Evolutionary conservation across 2,329 filamentous ascomycete species (phyloP).

Genomic region (Lasiodiplodia gonubiensis): DNA sequence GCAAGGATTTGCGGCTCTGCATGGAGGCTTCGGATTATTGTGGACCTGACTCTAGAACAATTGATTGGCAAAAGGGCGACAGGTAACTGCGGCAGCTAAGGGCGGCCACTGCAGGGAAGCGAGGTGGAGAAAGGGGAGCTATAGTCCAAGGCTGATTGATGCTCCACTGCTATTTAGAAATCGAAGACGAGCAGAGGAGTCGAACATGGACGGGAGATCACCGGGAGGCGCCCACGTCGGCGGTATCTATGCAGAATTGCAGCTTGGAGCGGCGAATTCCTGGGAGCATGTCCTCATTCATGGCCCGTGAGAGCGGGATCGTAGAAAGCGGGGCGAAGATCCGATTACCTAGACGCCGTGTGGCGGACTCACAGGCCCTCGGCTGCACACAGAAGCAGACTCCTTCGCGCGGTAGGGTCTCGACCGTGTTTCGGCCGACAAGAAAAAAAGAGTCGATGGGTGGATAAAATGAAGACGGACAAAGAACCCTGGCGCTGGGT

Average conservation of each 20-base stretch:
- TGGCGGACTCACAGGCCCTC: neutral
- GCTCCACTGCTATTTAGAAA: neutral
- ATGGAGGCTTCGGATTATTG: neutral
- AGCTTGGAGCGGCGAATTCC: neutral
- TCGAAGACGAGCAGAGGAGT: neutral
- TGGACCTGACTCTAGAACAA: constrained; percentile 14
- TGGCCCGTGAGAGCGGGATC: neutral
- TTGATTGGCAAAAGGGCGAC: neutral
- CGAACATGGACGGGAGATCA: neutral
- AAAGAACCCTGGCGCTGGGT: neutral
- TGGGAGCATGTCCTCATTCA: neutral
- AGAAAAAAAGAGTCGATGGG: neutral
- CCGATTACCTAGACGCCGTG: constrained; percentile 20
- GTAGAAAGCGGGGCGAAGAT: neutral
- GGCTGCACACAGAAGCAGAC: neutral
- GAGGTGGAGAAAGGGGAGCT: neutral
- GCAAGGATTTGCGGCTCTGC: neutral
- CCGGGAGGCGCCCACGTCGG: neutral
- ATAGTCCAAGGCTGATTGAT: neutral
- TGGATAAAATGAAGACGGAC: neutral
- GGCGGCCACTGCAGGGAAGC: neutral
- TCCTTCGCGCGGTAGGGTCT: neutral
- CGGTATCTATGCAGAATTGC: neutral
- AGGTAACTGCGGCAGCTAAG: neutral
- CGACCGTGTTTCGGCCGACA: neutral